Base-by-base conservation (phyloP, 2,329 filamentous ascomycete species). In the Trichoderma pleuroti region DNA sequence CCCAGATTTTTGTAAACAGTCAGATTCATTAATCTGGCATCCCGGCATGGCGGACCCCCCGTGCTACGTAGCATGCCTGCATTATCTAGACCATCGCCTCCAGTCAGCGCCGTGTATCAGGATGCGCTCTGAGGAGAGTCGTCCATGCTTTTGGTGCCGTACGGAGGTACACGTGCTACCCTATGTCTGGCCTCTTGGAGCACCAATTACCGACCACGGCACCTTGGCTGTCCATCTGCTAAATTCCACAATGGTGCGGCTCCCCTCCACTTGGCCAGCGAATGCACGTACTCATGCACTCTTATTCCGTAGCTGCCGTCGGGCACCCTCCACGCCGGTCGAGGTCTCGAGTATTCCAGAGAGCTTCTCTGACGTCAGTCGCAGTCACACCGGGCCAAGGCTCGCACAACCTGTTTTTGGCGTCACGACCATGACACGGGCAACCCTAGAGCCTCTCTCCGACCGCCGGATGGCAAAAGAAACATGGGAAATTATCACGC, bases 21-120 rank as follows among this genome's bases (percentile, higher is more conserved):
- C 64, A 59, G 64, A 59, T 42, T 67, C 64, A 67, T 67, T 59
- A 67, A 67, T 67, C 64, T 59, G 64, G 64, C 64, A 67, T 67
- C 64, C 64, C 64, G 56, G 64, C 64, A 67, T 56, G 34, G 34
- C 64, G 64, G 64, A 21, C 34, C 54, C 54, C 64, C 24, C 26
- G 64, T 67, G 54, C 64, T 67, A 67, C 64, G 64, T 67, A 57
- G 64, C 34, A 67, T 67, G 28, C 12, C 63, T 56, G 63, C 63
- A 56, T 39, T 56, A 57, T 46, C 62, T 14, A 36, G 39, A 16
- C 39, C n/a, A 42, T 16, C 16, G 28, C 54, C 54, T 30, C 10
- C 54, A 57, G 54, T n/a, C 56, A 59, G 56, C 56, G 21, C n/a
- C 10, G 39, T 42, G 39, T 65, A 56, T 60, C 46, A 12, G 9